phyloP scores from a whole-genome alignment of 2,329 filamentous ascomycete species.

The Colletotrichum sp. region DNA sequence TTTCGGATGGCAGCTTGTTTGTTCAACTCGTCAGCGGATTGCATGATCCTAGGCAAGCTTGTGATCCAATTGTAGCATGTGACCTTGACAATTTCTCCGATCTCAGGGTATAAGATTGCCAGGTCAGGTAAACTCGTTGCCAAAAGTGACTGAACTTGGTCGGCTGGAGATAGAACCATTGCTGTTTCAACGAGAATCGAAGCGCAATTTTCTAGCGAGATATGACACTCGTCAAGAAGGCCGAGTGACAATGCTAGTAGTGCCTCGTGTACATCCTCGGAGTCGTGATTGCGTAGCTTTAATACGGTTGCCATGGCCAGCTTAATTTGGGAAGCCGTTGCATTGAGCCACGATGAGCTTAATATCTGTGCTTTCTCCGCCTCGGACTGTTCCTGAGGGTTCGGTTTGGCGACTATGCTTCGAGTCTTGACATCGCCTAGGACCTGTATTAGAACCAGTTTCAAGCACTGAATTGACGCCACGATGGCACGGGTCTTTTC shows the following conservation, averaged over 20 bases:
- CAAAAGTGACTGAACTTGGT: constrained; percentile 39
- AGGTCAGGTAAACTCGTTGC: constrained; percentile 65
- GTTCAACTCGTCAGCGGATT: constrained; percentile 78
- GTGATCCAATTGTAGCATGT: constrained; percentile 82
- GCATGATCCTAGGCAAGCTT: constrained; percentile 82
- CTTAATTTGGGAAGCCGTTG: constrained; percentile 81
- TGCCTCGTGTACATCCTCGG: constrained; percentile 69
- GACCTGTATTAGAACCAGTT: constrained; percentile 56
- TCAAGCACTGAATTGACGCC: constrained; percentile 63
- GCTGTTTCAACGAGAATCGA: constrained; percentile 81
- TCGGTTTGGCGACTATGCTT: constrained; percentile 43
- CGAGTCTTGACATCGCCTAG: constrained; percentile 63
- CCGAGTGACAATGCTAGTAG: constrained; percentile 75
- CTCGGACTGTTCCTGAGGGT: constrained; percentile 4
- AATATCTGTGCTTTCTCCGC: constrained; percentile 43
- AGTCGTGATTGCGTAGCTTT: constrained; percentile 74
- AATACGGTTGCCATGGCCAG: constrained; percentile 80
- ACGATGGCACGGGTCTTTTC: constrained; percentile 65
- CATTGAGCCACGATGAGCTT: constrained; percentile 73
- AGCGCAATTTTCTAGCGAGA: constrained; percentile 71
- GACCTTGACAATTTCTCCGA: constrained; percentile 70
- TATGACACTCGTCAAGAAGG: constrained; percentile 79
- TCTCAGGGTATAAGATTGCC: constrained; percentile 63
- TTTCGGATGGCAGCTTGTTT: constrained; percentile 77
- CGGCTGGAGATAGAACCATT: constrained; percentile 68